A percentile compares a stretch with the other conserved stretches of the same genome.
Conservation (phyloP, 2,329 filamentous ascomycete species). For the Daldinia sp. region DNA sequence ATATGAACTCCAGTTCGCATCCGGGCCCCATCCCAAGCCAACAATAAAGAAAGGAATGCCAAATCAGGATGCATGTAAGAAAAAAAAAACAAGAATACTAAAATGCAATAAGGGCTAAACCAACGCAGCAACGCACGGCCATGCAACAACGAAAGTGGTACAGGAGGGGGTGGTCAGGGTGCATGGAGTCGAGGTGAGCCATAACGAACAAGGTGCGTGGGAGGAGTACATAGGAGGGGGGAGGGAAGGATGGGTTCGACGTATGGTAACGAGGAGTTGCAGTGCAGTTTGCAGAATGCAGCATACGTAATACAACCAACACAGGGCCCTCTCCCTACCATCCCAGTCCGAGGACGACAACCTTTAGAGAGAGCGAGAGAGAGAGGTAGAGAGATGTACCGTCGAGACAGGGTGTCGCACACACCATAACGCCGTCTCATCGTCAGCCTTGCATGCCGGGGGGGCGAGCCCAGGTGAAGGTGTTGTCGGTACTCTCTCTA, state of each 20-base stretch:
- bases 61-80: conserved; percentile 16
- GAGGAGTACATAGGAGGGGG: background rate
- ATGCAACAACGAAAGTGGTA: conserved; percentile 30
- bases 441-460: conserved; percentile 35
- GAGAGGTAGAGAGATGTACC: background rate
- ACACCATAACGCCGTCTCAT: conserved; percentile 20
- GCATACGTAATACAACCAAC: conserved; percentile 38
- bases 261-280: conserved; percentile 36
- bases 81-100: background rate
- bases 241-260: conserved; percentile 3
- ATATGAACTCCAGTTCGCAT: conserved; percentile 37
- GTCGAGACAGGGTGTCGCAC: conserved; percentile 11
- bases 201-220: conserved; percentile 25
- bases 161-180: conserved; percentile 17
- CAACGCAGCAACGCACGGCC: conserved; percentile 21
- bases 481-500: conserved; percentile 15
- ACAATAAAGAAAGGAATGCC: conserved; percentile 22
- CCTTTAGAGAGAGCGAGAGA: background rate
- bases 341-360: background rate
- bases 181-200: conserved; percentile 29
- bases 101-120: conserved; percentile 11
- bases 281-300: conserved; percentile 37
- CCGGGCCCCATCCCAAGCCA: conserved; percentile 25
- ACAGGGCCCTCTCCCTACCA: conserved; percentile 10
- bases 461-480: conserved; percentile 5